Evolutionary conservation across 2,329 filamentous ascomycete genomes (phyloP).

Genomic region (Immersiporthe knoxdaviesiana): DNA sequence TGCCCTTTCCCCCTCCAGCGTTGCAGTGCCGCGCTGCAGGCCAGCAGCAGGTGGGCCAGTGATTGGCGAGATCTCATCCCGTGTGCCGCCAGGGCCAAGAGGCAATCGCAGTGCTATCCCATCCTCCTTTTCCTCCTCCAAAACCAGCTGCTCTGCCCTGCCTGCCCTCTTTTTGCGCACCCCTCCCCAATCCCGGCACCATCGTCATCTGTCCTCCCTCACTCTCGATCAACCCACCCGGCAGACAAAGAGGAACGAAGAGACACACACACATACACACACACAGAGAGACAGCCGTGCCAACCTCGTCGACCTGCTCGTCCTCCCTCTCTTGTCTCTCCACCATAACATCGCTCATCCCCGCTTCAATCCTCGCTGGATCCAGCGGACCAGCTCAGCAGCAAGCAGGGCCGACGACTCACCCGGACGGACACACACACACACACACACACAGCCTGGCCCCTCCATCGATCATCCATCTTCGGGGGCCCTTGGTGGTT

Average conservation of each 20-base stretch:
- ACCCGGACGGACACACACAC: too few relatives aligned
- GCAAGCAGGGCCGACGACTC: neutral
- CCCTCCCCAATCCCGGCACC: neutral
- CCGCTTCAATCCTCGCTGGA: constrained; percentile 28
- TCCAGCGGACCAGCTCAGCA: constrained; percentile 15
- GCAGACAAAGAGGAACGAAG: neutral
- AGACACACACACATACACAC: too few relatives aligned
- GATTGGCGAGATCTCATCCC: constrained; percentile 4
- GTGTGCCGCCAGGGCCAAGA: neutral
- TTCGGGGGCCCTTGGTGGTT: neutral
- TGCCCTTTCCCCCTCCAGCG: neutral
- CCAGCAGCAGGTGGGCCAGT: constrained; percentile 1
- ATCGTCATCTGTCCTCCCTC: constrained; percentile 7
- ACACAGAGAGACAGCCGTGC: too few relatives aligned
- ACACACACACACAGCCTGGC: constrained; percentile 3
- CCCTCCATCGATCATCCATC: neutral
- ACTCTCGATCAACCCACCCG: neutral
- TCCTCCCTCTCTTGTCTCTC: constrained; percentile 3
- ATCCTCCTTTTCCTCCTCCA: neutral
- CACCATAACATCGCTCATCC: neutral
- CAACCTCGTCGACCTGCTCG: neutral
- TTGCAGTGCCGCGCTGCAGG: neutral
- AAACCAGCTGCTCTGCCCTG: neutral
- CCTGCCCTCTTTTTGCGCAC: neutral
- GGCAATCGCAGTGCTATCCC: neutral